Percentiles rank a stretch among this genome's conserved stretches.
These are phyloP conservation scores for Gastrodia elata DNA, from an alignment of 106 monocot genomes.

Conservation along the genomic window DNA sequence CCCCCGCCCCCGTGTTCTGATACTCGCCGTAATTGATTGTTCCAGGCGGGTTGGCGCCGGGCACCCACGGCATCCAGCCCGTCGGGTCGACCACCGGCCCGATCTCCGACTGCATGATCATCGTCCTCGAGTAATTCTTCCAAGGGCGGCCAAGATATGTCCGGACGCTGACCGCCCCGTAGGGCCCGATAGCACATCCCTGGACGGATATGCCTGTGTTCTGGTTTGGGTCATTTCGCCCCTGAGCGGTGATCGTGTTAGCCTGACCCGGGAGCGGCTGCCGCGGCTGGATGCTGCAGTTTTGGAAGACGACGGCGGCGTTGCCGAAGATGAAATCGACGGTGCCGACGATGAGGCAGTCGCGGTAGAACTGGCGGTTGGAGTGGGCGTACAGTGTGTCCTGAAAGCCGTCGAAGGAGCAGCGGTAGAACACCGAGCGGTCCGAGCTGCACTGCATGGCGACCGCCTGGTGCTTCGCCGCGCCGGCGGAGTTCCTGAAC, in stretches of 20 bases:
- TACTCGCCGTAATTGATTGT: conserved; percentile 26
- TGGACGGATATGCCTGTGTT: conserved; percentile 26
- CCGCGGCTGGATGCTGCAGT: conserved; percentile 15
- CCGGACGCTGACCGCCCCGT: not conserved
- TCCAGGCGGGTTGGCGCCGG: conserved; percentile 9
- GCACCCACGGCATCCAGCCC: conserved; percentile 27
- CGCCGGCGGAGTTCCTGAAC: conserved; percentile 23
- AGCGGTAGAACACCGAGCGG: conserved; percentile 22
- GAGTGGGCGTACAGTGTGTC: conserved; percentile 31
- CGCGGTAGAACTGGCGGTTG: conserved; percentile 28
- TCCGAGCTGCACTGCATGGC: conserved; percentile 23
- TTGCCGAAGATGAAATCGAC: conserved; percentile 26
- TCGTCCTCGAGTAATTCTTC: conserved; percentile 23
- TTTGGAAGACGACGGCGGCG: conserved; percentile 23
- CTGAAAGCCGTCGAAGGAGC: conserved; percentile 26
- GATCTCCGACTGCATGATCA: conserved; percentile 25
- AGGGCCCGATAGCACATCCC: conserved; percentile 12
- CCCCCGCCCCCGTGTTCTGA: conserved; percentile 22
- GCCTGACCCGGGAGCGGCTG: conserved; percentile 21
- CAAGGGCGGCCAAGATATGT: conserved; percentile 28
- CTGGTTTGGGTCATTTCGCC: conserved; percentile 22
- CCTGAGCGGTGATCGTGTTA: conserved; percentile 36
- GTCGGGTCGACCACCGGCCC: conserved; percentile 17
- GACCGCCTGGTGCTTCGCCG: conserved; percentile 25
- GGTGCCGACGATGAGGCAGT: conserved; percentile 21